These are phyloP conservation scores for Debaryomyces tyrocola DNA, from an alignment of 805 yeast genomes.

Conservation along the genomic window DNA sequence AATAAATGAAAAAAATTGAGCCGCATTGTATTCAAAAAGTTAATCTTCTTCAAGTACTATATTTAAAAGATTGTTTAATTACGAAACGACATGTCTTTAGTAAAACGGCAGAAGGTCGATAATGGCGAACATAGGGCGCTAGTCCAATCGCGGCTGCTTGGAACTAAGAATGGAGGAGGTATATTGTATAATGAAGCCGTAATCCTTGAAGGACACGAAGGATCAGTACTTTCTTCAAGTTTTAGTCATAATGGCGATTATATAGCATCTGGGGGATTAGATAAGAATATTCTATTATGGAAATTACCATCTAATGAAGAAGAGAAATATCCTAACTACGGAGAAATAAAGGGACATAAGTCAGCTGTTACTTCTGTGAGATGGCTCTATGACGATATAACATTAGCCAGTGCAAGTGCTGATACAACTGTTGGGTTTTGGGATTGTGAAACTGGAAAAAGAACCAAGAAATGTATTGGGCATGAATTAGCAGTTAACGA, in stretches of 20 bases:
- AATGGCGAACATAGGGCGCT: background rate
- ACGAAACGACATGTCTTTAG: conserved; percentile 26
- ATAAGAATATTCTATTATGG: conserved; percentile 51
- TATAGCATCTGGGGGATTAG: conserved; percentile 65
- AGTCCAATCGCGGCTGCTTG: background rate
- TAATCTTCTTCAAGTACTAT: background rate
- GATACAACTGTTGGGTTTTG: conserved; percentile 62
- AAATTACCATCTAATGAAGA: conserved; percentile 29
- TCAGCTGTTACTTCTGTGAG: conserved; percentile 60
- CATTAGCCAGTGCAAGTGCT: conserved; percentile 52
- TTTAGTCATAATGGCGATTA: conserved; percentile 53
- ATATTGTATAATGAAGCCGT: conserved; percentile 28
- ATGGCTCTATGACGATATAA: conserved; percentile 51
- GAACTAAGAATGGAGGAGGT: background rate
- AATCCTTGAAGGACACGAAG: conserved; percentile 51
- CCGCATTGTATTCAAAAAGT: background rate
- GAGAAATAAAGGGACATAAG: conserved; percentile 55
- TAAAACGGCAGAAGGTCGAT: conserved; percentile 29
- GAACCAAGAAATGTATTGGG: conserved; percentile 53
- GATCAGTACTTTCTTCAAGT: conserved; percentile 51
- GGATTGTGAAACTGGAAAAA: conserved; percentile 58
- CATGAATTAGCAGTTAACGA: conserved; percentile 59
- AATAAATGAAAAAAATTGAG: background rate
- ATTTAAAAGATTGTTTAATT: too few relatives aligned
- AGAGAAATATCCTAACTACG: conserved; percentile 38